phyloP scores from a whole-genome alignment of 2,329 filamentous ascomycete genomes.

The Fusarium mexicanum region DNA sequence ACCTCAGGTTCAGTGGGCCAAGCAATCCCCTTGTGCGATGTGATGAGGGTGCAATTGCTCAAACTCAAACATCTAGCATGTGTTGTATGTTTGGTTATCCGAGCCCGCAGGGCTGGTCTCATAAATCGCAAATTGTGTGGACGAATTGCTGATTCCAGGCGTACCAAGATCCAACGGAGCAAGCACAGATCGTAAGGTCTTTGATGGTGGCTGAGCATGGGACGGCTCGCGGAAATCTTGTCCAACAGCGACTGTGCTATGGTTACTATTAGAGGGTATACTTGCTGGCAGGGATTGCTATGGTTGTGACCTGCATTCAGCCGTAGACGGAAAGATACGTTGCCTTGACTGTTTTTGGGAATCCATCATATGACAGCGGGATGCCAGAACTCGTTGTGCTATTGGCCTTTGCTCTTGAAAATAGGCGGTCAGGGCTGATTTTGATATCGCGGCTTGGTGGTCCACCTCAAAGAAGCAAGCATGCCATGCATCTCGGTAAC shows the following conservation, averaged over 20 bases:
- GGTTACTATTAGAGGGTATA: not conserved
- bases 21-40: conserved; percentile 27
- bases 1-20: not conserved
- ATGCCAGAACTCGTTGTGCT: not conserved
- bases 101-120: conserved; percentile 14
- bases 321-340: not conserved
- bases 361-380: not conserved
- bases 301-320: not conserved
- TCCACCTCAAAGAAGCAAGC: conserved; percentile 2
- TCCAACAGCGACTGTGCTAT: not conserved
- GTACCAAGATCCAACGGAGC: conserved; percentile 5
- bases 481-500: not conserved
- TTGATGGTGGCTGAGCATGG: not conserved
- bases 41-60: conserved; percentile 16
- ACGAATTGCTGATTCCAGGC: not conserved
- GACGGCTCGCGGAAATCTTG: conserved; percentile 1
- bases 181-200: not conserved
- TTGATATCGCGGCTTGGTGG: not conserved
- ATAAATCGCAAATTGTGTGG: conserved; percentile 15
- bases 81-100: conserved; percentile 27
- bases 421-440: not conserved
- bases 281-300: not conserved
- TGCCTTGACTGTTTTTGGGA: not conserved
- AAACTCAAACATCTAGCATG: conserved; percentile 28
- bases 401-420: not conserved